Evolutionary conservation across 768 basidiomycete species (phyloP).

Genomic region (Boletus edulis): DNA sequence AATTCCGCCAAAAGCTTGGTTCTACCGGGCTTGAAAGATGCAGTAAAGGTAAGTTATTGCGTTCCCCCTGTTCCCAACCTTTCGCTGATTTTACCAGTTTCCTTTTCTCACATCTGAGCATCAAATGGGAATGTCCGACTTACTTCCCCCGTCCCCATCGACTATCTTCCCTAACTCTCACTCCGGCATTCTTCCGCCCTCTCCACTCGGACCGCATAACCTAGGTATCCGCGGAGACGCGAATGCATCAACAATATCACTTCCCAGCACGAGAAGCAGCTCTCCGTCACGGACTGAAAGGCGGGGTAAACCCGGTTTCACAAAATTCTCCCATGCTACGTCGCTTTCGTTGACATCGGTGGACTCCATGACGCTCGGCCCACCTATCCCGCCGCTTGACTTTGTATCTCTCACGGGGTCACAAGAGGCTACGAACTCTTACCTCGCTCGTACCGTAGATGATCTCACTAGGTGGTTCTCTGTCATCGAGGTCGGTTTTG

Average conservation of each 20-base stretch:
- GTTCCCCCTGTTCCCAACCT: not conserved
- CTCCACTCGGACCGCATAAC: conserved; percentile 33
- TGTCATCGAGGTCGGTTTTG: conserved; percentile 70
- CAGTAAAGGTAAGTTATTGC: conserved; percentile 54
- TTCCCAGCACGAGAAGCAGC: conserved; percentile 35
- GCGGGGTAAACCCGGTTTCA: conserved; percentile 19
- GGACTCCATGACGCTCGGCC: conserved; percentile 34
- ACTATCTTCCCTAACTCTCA: conserved; percentile 38
- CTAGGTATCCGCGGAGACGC: conserved; percentile 29
- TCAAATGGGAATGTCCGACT: conserved; percentile 62
- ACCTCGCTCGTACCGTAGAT: conserved; percentile 71
- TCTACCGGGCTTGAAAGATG: conserved; percentile 67
- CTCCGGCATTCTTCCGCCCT: conserved; percentile 37
- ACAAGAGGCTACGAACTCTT: conserved; percentile 58
- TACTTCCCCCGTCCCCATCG: conserved; percentile 74
- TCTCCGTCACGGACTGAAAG: conserved; percentile 27
- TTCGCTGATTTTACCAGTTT: conserved; percentile 39
- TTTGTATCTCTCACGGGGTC: conserved; percentile 54
- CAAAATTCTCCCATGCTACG: conserved; percentile 29
- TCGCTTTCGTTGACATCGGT: conserved; percentile 35
- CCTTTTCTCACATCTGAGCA: conserved; percentile 69
- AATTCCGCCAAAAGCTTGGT: conserved; percentile 30
- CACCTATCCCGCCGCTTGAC: conserved; percentile 64
- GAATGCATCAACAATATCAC: conserved; percentile 39
- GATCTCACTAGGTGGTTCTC: conserved; percentile 76